phyloP scores from a whole-genome alignment of 805 yeast species.

The Blastobotrys americana region DNA sequence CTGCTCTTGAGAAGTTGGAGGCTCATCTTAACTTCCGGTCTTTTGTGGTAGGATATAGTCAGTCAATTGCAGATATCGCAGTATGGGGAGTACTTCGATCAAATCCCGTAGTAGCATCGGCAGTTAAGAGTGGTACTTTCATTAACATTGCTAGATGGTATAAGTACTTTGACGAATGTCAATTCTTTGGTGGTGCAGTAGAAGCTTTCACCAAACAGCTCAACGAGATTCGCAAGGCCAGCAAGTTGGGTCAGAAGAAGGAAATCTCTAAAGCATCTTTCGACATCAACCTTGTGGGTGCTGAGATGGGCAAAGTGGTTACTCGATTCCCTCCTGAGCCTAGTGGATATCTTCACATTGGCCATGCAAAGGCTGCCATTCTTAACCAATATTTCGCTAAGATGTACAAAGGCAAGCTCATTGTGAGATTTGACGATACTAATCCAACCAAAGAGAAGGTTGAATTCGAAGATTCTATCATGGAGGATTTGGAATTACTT shows the following conservation, averaged over 20 bases:
- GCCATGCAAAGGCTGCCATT: slow-evolving; percentile 98
- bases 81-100: slow-evolving; percentile 93
- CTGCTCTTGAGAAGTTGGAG: slow-evolving; percentile 72
- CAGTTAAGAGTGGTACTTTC: slow-evolving; percentile 76
- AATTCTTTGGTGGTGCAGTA: slow-evolving; percentile 57
- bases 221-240: slow-evolving; percentile 63
- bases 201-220: slow-evolving; percentile 61
- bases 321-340: slow-evolving; percentile 99
- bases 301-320: slow-evolving; percentile 89
- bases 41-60: slow-evolving; percentile 59
- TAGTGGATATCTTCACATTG: slow-evolving; percentile 97
- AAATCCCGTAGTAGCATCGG: slow-evolving; percentile 87
- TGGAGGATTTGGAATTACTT: slow-evolving; percentile 82
- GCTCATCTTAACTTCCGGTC: slow-evolving; percentile 79
- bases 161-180: slow-evolving; percentile 59
- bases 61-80: slow-evolving; percentile 74
- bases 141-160: slow-evolving; percentile 93
- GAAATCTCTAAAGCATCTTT: slow-evolving; percentile 90
- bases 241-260: slow-evolving; percentile 63
- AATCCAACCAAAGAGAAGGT: slow-evolving; percentile 94
- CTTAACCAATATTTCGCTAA: slow-evolving; percentile 95
- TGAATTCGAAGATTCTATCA: slow-evolving; percentile 89
- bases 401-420: slow-evolving; percentile 91
- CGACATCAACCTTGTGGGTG: slow-evolving; percentile 87
- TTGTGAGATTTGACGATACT: slow-evolving; percentile 96